A percentile compares a stretch with the other conserved stretches of the same genome.
Evolutionary conservation across 352 stramenopile species (phyloP).

Genomic region (Phytophthora cactorum): DNA sequence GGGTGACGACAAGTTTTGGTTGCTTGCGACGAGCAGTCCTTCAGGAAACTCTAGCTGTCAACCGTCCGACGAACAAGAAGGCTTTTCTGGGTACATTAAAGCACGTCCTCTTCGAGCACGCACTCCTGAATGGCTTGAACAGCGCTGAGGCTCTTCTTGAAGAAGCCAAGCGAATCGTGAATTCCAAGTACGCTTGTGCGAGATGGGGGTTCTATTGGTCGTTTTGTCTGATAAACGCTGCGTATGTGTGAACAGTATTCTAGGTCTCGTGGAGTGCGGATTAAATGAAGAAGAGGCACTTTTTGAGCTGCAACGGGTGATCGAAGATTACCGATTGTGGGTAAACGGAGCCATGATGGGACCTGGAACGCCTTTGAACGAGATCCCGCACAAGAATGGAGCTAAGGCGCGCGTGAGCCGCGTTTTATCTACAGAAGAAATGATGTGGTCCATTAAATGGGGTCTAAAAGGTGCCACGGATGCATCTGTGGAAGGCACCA

Average conservation of each 20-base stretch:
- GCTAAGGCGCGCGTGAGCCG: constrained; percentile 46
- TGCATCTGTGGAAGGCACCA: constrained; percentile 63
- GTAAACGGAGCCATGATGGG: constrained; percentile 36
- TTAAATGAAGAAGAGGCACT: constrained; percentile 65
- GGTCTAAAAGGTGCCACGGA: constrained; percentile 83
- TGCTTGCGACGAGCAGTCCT: constrained; percentile 76
- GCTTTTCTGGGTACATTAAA: constrained; percentile 83
- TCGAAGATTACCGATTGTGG: constrained; percentile 65
- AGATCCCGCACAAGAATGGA: constrained; percentile 27
- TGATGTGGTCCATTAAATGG: constrained; percentile 89
- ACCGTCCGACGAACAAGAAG: constrained; percentile 56
- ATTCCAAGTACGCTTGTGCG: constrained; percentile 55
- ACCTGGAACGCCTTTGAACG: constrained; percentile 47
- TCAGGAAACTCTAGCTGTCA: constrained; percentile 71
- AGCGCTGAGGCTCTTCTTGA: constrained; percentile 40
- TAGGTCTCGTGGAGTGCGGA: constrained; percentile 72
- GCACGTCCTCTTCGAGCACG: constrained; percentile 82
- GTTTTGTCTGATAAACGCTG: neutral
- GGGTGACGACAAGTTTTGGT: constrained; percentile 76
- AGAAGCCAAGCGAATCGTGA: constrained; percentile 58
- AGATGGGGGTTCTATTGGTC: neutral
- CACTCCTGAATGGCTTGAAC: constrained; percentile 47
- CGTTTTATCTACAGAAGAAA: constrained; percentile 81
- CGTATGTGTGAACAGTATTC: constrained; percentile 45
- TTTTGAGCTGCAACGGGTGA: constrained; percentile 61